These are phyloP conservation scores for Dalbergia oliveri DNA, from an alignment of 306 rosid species.

Conservation along the genomic window DNA sequence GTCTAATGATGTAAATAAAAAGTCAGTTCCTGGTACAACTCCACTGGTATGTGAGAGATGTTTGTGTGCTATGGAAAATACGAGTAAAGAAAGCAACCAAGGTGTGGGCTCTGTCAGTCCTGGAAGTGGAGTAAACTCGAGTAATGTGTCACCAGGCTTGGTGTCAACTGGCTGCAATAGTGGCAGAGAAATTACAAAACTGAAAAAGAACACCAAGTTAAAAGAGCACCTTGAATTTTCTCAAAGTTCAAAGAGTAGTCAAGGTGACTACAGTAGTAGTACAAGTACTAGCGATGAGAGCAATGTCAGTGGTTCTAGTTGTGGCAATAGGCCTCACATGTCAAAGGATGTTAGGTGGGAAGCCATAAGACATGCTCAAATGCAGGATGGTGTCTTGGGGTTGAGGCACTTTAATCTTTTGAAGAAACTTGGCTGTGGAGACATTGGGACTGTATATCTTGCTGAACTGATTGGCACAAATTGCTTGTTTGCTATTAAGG, in stretches of 20 bases:
- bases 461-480: constrained; percentile 81
- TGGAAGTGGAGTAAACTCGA: constrained; percentile 54
- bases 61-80: constrained; percentile 71
- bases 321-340: constrained; percentile 98
- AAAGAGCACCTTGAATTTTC: constrained; percentile 90
- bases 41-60: constrained; percentile 91
- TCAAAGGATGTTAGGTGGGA: constrained; percentile 97
- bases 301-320: constrained; percentile 85
- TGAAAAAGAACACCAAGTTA: constrained; percentile 59
- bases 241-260: constrained; percentile 96
- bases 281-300: constrained; percentile 96
- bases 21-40: constrained; percentile 57
- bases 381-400: constrained; percentile 79
- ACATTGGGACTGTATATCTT: constrained; percentile 98
- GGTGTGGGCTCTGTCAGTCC: constrained; percentile 50
- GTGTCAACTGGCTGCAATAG: constrained; percentile 51
- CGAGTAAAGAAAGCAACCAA: constrained; percentile 56
- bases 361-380: constrained; percentile 74
- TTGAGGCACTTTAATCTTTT: constrained; percentile 90
- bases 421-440: constrained; percentile 99
- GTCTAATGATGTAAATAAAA: constrained; percentile 55
- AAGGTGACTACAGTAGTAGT: constrained; percentile 94
- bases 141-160: constrained; percentile 46
- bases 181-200: constrained; percentile 56
- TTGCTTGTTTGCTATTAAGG: constrained; percentile 95